Percentiles rank a stretch among this genome's conserved stretches.
Evolutionary conservation across 2,329 filamentous ascomycete species (phyloP).

Genomic region (Monosporascus sp.): DNA sequence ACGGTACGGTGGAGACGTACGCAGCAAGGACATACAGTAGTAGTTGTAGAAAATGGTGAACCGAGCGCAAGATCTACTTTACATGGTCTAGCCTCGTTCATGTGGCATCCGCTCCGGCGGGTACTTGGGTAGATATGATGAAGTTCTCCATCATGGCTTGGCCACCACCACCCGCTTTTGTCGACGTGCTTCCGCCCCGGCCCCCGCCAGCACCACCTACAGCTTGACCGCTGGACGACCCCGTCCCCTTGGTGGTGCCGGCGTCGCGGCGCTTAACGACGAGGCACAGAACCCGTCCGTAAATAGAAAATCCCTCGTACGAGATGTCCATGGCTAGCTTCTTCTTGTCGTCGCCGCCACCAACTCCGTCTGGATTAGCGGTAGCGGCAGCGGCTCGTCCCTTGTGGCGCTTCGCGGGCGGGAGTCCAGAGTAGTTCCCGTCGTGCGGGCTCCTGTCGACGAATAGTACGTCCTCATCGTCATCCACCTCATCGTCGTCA

Average conservation of each 20-base stretch:
- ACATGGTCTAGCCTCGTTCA: conserved; percentile 9
- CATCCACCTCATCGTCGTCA: conserved; percentile 24
- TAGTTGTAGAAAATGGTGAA: too few species aligned
- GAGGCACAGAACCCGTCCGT: conserved; percentile 85
- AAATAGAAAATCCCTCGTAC: conserved; percentile 95
- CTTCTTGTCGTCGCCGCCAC: conserved; percentile 71
- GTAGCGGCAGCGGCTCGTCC: conserved; percentile 25
- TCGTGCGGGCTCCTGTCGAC: conserved; percentile 26
- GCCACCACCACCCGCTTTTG: conserved; percentile 35
- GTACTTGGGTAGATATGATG: conserved; percentile 73
- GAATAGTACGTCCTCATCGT: conserved; percentile 27
- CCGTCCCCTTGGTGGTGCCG: conserved; percentile 33
- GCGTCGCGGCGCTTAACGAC: conserved; percentile 73
- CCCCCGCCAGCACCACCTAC: conserved; percentile 22
- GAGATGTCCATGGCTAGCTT: conserved; percentile 79
- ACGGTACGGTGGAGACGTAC: too few species aligned
- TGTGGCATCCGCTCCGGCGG: conserved; percentile 30
- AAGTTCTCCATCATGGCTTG: conserved; percentile 79
- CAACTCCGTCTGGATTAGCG: conserved; percentile 14
- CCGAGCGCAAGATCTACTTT: too few species aligned
- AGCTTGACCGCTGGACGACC: conserved; percentile 16
- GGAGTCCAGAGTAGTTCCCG: conserved; percentile 34
- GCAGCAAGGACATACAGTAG: too few species aligned
- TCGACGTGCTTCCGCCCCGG: conserved; percentile 20
- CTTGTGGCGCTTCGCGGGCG: conserved; percentile 41